Evolutionary conservation across 495 filamentous ascomycete genomes (phyloP).

Genomic region (Penicillium herquei): DNA sequence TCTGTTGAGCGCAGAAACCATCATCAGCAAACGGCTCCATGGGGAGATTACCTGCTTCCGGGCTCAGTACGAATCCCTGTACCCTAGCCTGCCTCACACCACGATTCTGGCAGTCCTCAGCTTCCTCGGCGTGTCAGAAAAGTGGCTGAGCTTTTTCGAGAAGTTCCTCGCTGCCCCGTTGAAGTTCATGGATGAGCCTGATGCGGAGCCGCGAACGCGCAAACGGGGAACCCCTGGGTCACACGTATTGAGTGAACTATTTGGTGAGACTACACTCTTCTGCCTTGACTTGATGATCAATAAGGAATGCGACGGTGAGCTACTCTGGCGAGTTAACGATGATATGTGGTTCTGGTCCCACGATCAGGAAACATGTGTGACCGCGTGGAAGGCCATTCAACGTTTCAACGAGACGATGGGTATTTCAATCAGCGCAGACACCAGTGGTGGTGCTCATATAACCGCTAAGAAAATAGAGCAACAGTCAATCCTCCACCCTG

Average conservation of each 20-base stretch:
- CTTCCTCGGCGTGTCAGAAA: constrained; percentile 60
- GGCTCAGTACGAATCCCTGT: constrained; percentile 62
- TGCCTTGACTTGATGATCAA: constrained; percentile 67
- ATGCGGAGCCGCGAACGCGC: constrained; percentile 40
- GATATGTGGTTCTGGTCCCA: constrained; percentile 71
- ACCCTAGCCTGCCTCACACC: constrained; percentile 58
- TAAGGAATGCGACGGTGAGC: constrained; percentile 48
- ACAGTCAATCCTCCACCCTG: background rate
- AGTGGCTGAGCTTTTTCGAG: constrained; percentile 62
- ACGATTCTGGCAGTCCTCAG: constrained; percentile 54
- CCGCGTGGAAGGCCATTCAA: constrained; percentile 58
- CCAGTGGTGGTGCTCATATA: constrained; percentile 56
- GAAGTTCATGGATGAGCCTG: constrained; percentile 54
- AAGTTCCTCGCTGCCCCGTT: constrained; percentile 59
- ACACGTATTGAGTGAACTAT: constrained; percentile 56
- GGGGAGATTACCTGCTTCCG: constrained; percentile 59
- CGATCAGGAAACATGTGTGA: constrained; percentile 49
- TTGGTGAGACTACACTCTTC: constrained; percentile 62
- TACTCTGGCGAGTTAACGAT: constrained; percentile 63
- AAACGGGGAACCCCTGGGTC: constrained; percentile 58
- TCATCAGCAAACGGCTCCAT: constrained; percentile 56
- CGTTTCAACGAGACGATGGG: constrained; percentile 55
- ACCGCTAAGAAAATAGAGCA: too few species aligned
- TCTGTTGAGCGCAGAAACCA: constrained; percentile 59
- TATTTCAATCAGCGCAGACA: constrained; percentile 55